These are phyloP conservation scores for Fraxinus sp. DNA, from an alignment of 305 asterid genomes.

Conservation along the genomic window DNA sequence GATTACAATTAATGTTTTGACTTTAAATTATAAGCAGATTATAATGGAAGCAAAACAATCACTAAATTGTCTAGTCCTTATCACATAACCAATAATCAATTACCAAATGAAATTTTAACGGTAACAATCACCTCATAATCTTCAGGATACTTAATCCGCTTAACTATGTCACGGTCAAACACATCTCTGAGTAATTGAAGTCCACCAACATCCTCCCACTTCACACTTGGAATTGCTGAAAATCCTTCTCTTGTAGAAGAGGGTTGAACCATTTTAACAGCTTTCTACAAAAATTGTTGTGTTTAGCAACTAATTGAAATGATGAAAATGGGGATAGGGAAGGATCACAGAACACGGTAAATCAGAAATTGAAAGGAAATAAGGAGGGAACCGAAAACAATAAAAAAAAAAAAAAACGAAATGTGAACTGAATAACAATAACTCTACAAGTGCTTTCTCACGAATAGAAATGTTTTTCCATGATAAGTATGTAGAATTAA, in stretches of 20 bases:
- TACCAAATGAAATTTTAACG: background rate
- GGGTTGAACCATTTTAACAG: slow-evolving; percentile 75
- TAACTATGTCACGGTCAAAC: slow-evolving; percentile 62
- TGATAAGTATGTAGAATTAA: background rate
- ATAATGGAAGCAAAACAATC: background rate
- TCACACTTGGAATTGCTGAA: slow-evolving; percentile 77
- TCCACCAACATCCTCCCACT: slow-evolving; percentile 95
- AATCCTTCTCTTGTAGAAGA: slow-evolving; percentile 89
- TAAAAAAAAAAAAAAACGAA: background rate
- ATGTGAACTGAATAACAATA: background rate
- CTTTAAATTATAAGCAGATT: no score
- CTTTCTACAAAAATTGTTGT: slow-evolving; percentile 51
- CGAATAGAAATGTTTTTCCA: background rate
- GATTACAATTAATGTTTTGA: no score
- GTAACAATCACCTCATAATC: slow-evolving; percentile 51
- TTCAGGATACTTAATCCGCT: slow-evolving; percentile 70
- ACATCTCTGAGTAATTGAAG: slow-evolving; percentile 54
- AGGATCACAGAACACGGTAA: slow-evolving; percentile 1
- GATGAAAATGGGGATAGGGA: background rate
- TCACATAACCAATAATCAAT: slow-evolving; percentile 5
- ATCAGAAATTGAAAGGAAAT: background rate
- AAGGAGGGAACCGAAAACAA: background rate
- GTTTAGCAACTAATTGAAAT: background rate
- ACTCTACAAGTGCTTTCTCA: background rate
- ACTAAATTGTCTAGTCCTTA: background rate